Conservation (phyloP, 208 protist genomes). For the Crithidia brevicula region DNA sequence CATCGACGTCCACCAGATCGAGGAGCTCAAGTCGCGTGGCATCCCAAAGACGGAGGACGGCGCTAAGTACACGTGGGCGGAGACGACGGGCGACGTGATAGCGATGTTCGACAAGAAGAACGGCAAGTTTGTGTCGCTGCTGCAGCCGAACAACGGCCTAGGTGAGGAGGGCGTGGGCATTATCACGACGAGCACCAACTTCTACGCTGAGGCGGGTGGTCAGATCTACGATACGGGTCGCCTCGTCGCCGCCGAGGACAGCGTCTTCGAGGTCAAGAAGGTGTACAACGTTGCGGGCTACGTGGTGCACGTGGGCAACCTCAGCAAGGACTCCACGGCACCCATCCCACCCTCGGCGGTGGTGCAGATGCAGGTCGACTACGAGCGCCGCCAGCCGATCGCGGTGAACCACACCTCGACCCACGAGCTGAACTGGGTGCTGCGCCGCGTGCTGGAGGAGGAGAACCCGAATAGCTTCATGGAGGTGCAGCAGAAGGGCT, state of each 20-base stretch:
- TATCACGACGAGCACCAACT: constrained; percentile 96
- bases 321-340: constrained; percentile 65
- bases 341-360: constrained; percentile 69
- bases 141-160: constrained; percentile 47
- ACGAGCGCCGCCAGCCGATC: constrained; percentile 74
- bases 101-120: constrained; percentile 90
- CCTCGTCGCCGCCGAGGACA: constrained; percentile 75
- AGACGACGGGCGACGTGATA: constrained; percentile 70
- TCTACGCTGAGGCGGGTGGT: constrained; percentile 98
- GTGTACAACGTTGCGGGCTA: constrained; percentile 96
- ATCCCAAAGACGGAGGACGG: constrained; percentile 93
- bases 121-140: constrained; percentile 67
- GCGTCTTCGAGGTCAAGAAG: constrained; percentile 91
- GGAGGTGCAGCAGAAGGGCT: constrained; percentile 96
- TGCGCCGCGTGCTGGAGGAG: constrained; percentile 91
- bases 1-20: constrained; percentile 83
- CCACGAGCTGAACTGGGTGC: constrained; percentile 98
- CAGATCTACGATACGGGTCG: constrained; percentile 97
- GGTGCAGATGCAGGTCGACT: constrained; percentile 92
- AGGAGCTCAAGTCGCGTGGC: constrained; percentile 75
- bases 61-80: constrained; percentile 95
- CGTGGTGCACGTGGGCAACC: constrained; percentile 96
- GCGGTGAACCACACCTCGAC: constrained; percentile 98
- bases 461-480: constrained; percentile 82
- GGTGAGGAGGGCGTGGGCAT: constrained; percentile 85